Conservation (phyloP, 1,139 yeast genomes). For the Geotrichum restrictum region DNA sequence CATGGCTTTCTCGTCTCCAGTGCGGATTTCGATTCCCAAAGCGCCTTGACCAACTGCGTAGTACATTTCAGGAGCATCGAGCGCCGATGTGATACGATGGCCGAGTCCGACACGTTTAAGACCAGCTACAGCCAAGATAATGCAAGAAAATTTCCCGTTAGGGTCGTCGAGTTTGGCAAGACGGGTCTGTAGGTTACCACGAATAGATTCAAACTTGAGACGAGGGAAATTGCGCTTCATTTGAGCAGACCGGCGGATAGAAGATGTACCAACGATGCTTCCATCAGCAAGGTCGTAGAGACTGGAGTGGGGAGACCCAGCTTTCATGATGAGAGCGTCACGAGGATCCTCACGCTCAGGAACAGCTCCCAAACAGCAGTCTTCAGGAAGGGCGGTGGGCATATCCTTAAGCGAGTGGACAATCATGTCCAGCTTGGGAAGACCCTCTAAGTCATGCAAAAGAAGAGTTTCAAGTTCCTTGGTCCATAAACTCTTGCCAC, state of each 20-base stretch:
- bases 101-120: slow-evolving; percentile 67
- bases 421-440: slow-evolving; percentile 73
- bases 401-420: slow-evolving; percentile 93
- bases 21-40: slow-evolving; percentile 81
- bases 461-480: slow-evolving; percentile 83
- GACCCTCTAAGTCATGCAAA: slow-evolving; percentile 55
- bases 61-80: slow-evolving; percentile 82
- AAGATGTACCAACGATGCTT: slow-evolving; percentile 87
- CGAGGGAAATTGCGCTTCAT: slow-evolving; percentile 55
- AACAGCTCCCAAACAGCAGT: slow-evolving; percentile 84
- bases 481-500: slow-evolving; percentile 96
- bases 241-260: slow-evolving; percentile 87
- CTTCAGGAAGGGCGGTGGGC: slow-evolving; percentile 89
- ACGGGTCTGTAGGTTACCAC: slow-evolving; percentile 87
- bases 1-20: slow-evolving; percentile 56
- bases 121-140: slow-evolving; percentile 91
- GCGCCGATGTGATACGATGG: slow-evolving; percentile 57
- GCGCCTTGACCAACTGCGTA: slow-evolving; percentile 99
- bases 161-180: slow-evolving; percentile 70
- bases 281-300: slow-evolving; percentile 81
- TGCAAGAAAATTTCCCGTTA: slow-evolving; percentile 64
- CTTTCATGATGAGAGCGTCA: slow-evolving; percentile 84
- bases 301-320: slow-evolving; percentile 56
- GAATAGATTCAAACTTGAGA: slow-evolving; percentile 65
- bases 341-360: slow-evolving; percentile 85